A percentile compares a stretch with the other conserved stretches of the same genome.
phyloP scores from a whole-genome alignment of 2,329 filamentous ascomycete genomes.

The Fusarium duplospermum region DNA sequence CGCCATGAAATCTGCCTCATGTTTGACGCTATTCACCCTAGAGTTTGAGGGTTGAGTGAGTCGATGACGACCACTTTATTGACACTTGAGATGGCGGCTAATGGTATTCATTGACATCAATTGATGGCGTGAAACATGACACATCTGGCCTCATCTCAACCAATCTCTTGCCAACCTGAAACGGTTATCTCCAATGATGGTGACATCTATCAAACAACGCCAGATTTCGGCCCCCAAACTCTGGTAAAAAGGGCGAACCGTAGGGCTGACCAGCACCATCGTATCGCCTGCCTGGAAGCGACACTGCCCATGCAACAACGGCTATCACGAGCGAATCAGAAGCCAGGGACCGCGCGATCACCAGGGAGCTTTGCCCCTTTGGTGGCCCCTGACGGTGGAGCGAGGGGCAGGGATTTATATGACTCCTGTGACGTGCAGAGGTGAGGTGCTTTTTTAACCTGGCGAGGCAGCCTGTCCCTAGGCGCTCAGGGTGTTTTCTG shows the following conservation, averaged over 20 bases:
- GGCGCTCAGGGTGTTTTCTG: not conserved
- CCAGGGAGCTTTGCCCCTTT: conserved; percentile 9
- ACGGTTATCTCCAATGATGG: not conserved
- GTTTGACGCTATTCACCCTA: not conserved
- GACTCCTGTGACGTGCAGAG: conserved; percentile 29
- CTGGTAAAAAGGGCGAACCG: conserved; percentile 10
- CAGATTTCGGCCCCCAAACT: not conserved
- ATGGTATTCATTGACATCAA: not conserved
- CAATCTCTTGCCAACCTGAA: not conserved
- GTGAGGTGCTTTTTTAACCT: not conserved
- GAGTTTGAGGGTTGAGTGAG: not conserved
- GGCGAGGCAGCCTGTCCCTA: conserved; percentile 24
- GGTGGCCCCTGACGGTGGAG: conserved; percentile 28
- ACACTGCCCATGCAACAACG: conserved; percentile 46
- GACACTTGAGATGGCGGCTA: not conserved
- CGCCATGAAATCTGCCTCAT: not conserved
- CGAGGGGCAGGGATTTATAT: not conserved
- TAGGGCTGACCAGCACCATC: conserved; percentile 41
- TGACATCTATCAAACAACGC: not conserved
- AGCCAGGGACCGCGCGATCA: conserved; percentile 10
- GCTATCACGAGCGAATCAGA: conserved; percentile 48
- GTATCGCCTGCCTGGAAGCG: conserved; percentile 42
- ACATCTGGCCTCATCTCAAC: not conserved
- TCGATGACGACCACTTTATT: not conserved
- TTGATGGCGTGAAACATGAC: not conserved